Evolutionary conservation across 345 rosid genomes (phyloP).

Genomic region (Passiflora organensis): DNA sequence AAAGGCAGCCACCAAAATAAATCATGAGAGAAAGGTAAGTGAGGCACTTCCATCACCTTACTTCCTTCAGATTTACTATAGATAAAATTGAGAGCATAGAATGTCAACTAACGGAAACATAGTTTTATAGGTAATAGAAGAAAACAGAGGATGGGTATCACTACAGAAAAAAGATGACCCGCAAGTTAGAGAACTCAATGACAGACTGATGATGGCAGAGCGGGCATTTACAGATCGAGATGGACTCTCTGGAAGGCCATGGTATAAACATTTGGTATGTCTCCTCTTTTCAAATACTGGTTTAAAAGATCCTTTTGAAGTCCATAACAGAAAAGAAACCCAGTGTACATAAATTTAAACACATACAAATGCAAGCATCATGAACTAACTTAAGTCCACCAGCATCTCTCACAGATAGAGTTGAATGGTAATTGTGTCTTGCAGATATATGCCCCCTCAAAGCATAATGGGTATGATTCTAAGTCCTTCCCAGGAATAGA

Average conservation of each 20-base stretch:
- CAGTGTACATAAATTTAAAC: not conserved
- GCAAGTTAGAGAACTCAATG: slow-evolving; percentile 59
- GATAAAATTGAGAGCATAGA: no score
- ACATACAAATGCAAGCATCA: not conserved
- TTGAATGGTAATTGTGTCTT: not conserved
- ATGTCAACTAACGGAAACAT: no score
- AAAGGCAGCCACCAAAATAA: slow-evolving; percentile 46
- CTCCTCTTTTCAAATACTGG: not conserved
- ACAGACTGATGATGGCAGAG: slow-evolving; percentile 77
- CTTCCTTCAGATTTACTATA: no score
- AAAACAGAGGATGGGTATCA: slow-evolving; percentile 33
- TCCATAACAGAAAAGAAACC: no score
- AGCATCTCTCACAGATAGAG: not conserved
- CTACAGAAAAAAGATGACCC: slow-evolving; percentile 25
- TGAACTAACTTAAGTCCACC: not conserved
- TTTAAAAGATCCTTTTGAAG: not conserved
- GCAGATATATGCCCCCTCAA: slow-evolving; percentile 70
- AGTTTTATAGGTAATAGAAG: slow-evolving; percentile 33
- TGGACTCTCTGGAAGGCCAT: slow-evolving; percentile 59
- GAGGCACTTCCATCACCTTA: no score
- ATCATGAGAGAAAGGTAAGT: slow-evolving; percentile 48
- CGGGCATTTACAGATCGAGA: slow-evolving; percentile 66
- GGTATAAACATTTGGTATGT: slow-evolving; percentile 77
- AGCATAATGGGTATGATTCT: slow-evolving; percentile 70
- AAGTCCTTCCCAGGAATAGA: slow-evolving; percentile 70